Evolutionary conservation across 1,284 basidiomycete genomes (phyloP).

Genomic region (Ganoderma sinense): DNA sequence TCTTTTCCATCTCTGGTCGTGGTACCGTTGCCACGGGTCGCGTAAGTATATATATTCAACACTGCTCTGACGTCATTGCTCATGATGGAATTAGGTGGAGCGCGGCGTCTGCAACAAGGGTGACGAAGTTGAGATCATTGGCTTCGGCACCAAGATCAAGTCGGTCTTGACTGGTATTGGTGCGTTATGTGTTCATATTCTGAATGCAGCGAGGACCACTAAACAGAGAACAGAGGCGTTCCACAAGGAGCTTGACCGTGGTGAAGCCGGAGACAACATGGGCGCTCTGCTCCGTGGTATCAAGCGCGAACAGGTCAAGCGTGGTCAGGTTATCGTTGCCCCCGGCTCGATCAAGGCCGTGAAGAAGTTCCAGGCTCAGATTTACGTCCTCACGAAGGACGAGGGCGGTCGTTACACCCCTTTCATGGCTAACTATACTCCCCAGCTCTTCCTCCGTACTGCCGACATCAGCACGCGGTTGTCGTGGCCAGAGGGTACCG

Average conservation of each 20-base stretch:
- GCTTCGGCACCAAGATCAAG: slow-evolving; percentile 86
- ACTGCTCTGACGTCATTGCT: background rate
- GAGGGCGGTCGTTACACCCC: slow-evolving; percentile 98
- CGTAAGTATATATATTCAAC: slow-evolving; percentile 49
- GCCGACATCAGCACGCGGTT: slow-evolving; percentile 92
- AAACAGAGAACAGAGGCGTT: slow-evolving; percentile 82
- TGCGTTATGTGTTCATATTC: slow-evolving; percentile 45
- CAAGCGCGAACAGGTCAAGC: slow-evolving; percentile 95
- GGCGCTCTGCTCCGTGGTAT: slow-evolving; percentile 96
- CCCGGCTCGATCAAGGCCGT: slow-evolving; percentile 95
- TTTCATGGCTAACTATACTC: slow-evolving; percentile 96
- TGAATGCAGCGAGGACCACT: background rate
- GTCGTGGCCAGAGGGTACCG: slow-evolving; percentile 86
- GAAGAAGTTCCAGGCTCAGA: slow-evolving; percentile 93
- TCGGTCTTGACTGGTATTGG: slow-evolving; percentile 97
- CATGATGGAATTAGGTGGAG: slow-evolving; percentile 70
- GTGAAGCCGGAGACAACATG: slow-evolving; percentile 99
- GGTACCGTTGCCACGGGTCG: slow-evolving; percentile 98
- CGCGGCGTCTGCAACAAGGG: slow-evolving; percentile 95
- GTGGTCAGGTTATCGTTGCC: slow-evolving; percentile 91
- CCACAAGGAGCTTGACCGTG: slow-evolving; percentile 99
- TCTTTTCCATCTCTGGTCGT: slow-evolving; percentile 98
- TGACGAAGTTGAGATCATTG: slow-evolving; percentile 94
- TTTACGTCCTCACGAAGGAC: slow-evolving; percentile 96
- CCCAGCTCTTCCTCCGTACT: slow-evolving; percentile 96